Base-by-base conservation (phyloP, 2,329 filamentous ascomycete genomes). In the Phialemonium atrogriseum region DNA sequence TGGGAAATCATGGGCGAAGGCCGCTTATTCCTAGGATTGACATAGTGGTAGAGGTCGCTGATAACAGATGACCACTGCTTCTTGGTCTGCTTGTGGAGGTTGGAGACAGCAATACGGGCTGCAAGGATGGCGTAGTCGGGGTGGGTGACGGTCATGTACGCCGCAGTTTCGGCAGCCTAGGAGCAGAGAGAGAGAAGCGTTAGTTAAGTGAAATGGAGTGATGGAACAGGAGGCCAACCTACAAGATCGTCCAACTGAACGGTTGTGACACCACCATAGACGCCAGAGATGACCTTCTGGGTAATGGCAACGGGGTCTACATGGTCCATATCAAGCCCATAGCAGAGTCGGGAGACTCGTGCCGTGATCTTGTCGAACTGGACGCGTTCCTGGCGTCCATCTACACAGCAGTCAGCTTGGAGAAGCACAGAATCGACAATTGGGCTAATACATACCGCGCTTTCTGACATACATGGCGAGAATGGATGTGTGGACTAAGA, bases 281-380 rank as follows among this genome's bases (percentile, higher is more conserved):
- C 91, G 70, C 91, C 91, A 52, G 89, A 94, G 59, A 98, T 98
- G 61, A 98, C 91, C 66, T 96, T 98, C 68, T 94, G 88, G 38
- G 91, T 98, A 58, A 98, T 98, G 53, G 89, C 87, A 45, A 93
- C 91, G 35, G 91, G 86, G 65, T 98, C 91, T 52, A 98, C 85
- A 68, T 98, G 91, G 48, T 73, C 89, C 30, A 84, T 77, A 56
- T 98, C 91, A 37, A 98, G 81, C 46, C 89, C 89, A 62, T 98
- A 98, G 75, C 91, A 98, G 55, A 98, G 73, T 53, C 91, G 80
- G 27, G 91, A 96, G 47, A 98, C 91, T 63, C 91, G 87, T 51
- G 91, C 91, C 54, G 91, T 96, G 76, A 98, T 98, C 71, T 98
- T 98, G 74, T 98, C 91, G 70, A 98, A 98, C 62, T 98, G 91